Base-by-base conservation (phyloP, 176 grass and related monocot species). In the Rhynchospora tenuis region DNA sequence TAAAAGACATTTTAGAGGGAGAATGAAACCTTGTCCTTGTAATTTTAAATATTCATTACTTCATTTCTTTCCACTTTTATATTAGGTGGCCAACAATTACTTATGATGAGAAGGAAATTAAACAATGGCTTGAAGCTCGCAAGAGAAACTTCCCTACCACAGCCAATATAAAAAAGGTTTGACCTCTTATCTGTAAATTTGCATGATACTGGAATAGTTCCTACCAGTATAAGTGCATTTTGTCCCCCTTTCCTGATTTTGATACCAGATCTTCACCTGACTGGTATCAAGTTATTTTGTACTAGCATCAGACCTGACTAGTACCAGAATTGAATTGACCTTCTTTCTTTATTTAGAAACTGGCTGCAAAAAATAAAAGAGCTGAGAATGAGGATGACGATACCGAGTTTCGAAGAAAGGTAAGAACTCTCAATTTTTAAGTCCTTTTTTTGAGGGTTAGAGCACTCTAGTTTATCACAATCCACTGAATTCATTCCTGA, bases 41-140 rank as follows among this genome's bases (percentile, higher is more conserved):
- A n/a, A n/a, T n/a, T n/a, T n/a, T n/a, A n/a, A n/a, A n/a, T n/a
- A n/a, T n/a, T n/a, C n/a, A n/a, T n/a, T 77, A 55, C 22, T 52
- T 54, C 6, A 7, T 28, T 63, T 24, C 42, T 14, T 52, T 50
- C 51, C 12, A 15, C 20, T 67, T 82, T 47, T 23, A 14, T 27
- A 52, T 85, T 65, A 95, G 96, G 85, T 56, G 44, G 0, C 78
- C 67, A 67, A 78, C 50, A 65, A 83, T 92, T n/a, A 67, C 79
- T 19, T 99, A 99, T 85, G 83, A 88, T 63, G 86, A 82, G 90
- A 91, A 92, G 17, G 93, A 99, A 88, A 83, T 99, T 83, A 91
- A 90, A 81, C 91, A 85, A 72, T 99, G 96, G 96, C 46, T 86
- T 85, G 88, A 93, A 83, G 91, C 96, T 83, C 91, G 96, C 2